phyloP scores from a whole-genome alignment of 352 stramenopile species.

The Phytophthora melonis region DNA sequence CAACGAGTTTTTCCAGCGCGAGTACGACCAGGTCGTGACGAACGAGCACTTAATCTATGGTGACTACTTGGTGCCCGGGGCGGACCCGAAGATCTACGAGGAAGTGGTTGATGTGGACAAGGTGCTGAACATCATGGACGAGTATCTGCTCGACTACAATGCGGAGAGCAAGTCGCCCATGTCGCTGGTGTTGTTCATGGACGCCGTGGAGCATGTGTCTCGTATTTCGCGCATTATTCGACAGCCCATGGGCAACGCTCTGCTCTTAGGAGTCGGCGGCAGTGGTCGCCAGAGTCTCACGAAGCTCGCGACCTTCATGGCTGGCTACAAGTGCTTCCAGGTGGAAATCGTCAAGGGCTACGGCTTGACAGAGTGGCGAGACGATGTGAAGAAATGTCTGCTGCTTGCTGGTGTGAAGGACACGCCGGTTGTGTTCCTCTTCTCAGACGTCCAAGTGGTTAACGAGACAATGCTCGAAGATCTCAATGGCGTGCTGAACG shows the following conservation, averaged over 20 bases:
- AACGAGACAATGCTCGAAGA: slow-evolving; percentile 97
- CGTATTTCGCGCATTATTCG: slow-evolving; percentile 85
- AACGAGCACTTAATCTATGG: slow-evolving; percentile 82
- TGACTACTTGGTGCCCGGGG: slow-evolving; percentile 84
- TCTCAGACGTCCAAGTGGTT: slow-evolving; percentile 95
- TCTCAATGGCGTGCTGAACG: slow-evolving; percentile 95
- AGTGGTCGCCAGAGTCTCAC: slow-evolving; percentile 94
- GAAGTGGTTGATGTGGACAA: slow-evolving; percentile 89
- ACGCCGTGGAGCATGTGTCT: slow-evolving; percentile 88
- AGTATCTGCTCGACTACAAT: slow-evolving; percentile 93
- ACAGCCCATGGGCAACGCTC: slow-evolving; percentile 89
- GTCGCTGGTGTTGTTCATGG: slow-evolving; percentile 91
- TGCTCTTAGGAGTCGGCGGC: slow-evolving; percentile 93
- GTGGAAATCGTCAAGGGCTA: slow-evolving; percentile 97
- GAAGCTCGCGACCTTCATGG: slow-evolving; percentile 94
- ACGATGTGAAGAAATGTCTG: slow-evolving; percentile 94
- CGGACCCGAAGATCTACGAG: slow-evolving; percentile 89
- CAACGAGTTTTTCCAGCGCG: slow-evolving; percentile 77
- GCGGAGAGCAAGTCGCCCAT: slow-evolving; percentile 92
- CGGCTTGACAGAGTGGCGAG: slow-evolving; percentile 92
- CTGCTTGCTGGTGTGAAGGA: slow-evolving; percentile 93
- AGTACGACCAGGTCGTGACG: slow-evolving; percentile 84
- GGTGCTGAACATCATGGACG: slow-evolving; percentile 87
- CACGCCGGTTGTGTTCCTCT: slow-evolving; percentile 93
- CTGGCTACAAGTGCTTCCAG: slow-evolving; percentile 93